Evolutionary conservation across 805 yeast species (phyloP).

Genomic region (Kurtzmaniella cleridarum): DNA sequence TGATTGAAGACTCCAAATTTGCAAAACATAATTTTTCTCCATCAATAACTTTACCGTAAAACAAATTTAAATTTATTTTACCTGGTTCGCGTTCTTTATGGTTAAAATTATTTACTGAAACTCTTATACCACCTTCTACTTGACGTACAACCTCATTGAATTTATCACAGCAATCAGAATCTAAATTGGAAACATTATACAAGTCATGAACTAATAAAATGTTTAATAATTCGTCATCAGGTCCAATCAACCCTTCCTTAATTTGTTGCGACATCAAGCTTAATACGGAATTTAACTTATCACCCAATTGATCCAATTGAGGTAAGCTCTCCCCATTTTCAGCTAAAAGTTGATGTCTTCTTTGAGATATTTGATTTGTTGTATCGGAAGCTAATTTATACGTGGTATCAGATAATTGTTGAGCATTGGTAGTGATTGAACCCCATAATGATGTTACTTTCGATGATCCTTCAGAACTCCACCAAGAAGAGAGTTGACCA

Average conservation of each 20-base stretch:
- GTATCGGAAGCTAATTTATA: conserved; percentile 44
- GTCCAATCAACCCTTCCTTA: conserved; percentile 50
- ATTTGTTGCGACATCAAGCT: conserved; percentile 36
- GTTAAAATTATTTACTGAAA: conserved; percentile 49
- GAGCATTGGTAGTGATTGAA: conserved; percentile 51
- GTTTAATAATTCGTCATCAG: conserved; percentile 43
- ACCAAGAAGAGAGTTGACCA: conserved; percentile 65
- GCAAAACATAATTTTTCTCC: conserved; percentile 89
- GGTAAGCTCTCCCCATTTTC: conserved; percentile 18
- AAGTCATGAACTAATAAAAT: conserved; percentile 58
- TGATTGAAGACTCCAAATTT: conserved; percentile 71
- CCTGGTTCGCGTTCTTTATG: conserved; percentile 15
- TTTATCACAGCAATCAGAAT: conserved; percentile 43
- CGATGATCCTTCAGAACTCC: conserved; percentile 64
- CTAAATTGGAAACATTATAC: conserved; percentile 44
- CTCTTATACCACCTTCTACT: conserved; percentile 72
- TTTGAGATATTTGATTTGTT: conserved; percentile 35
- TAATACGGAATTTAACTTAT: conserved; percentile 27
- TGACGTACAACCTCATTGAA: conserved; percentile 64
- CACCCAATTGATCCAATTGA: conserved; percentile 18
- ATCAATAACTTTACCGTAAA: conserved; percentile 71
- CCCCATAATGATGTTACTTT: conserved; percentile 68
- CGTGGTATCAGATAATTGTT: conserved; percentile 44
- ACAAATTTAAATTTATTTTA: conserved; percentile 55
- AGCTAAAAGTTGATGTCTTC: conserved; percentile 31